These are phyloP conservation scores for Logfia minima DNA, from an alignment of 129 eudicot genomes.

Conservation along the genomic window DNA sequence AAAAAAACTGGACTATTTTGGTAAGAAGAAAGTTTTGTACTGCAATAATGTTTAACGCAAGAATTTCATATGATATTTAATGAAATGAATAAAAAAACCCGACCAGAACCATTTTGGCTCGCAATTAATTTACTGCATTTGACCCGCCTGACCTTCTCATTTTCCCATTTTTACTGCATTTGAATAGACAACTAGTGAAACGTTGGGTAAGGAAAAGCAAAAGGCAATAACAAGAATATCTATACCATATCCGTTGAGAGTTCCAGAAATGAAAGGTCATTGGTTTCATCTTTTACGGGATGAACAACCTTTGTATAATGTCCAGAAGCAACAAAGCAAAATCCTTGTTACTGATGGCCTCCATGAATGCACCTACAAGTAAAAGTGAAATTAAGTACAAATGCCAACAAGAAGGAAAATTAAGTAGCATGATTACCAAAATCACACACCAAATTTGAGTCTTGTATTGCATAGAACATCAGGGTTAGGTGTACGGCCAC, in stretches of 20 bases:
- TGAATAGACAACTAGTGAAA: not conserved
- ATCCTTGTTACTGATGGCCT: constrained; percentile 73
- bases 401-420: constrained; percentile 14
- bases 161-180: not conserved
- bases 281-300: constrained; percentile 32
- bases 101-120: not conserved
- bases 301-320: constrained; percentile 92
- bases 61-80: too few relatives aligned
- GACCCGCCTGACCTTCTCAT: not conserved
- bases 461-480: constrained; percentile 99
- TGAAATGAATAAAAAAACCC: not conserved
- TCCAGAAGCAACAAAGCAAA: constrained; percentile 93
- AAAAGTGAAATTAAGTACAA: constrained; percentile 11
- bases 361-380: constrained; percentile 81
- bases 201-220: not conserved
- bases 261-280: constrained; percentile 58
- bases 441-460: constrained; percentile 81
- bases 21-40: too few relatives aligned
- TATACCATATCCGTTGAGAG: constrained; percentile 81
- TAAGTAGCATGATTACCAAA: constrained; percentile 16
- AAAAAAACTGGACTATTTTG: too few relatives aligned
- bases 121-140: too few relatives aligned
- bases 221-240: constrained; percentile 11
- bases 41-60: too few relatives aligned
- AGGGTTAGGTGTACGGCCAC: constrained; percentile 97